phyloP scores from a whole-genome alignment of 495 filamentous ascomycete species.

The Astrothelium subdiscretum region DNA sequence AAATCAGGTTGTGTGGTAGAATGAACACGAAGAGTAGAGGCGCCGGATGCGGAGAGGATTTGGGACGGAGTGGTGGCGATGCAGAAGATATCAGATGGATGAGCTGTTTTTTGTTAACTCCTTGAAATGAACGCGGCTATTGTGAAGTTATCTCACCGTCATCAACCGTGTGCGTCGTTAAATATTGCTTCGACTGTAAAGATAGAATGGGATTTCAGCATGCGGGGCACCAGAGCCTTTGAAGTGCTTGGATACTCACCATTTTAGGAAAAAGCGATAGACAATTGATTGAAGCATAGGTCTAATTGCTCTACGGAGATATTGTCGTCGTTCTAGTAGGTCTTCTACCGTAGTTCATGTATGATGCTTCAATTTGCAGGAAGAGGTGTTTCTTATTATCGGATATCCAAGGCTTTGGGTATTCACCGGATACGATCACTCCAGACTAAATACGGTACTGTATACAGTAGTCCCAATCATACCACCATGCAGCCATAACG shows the following conservation, averaged over 20 bases:
- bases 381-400: not conserved
- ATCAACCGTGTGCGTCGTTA: conserved; percentile 80
- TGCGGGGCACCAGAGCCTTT: not conserved
- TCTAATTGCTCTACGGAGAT: not conserved
- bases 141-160: conserved; percentile 44
- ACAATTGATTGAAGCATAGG: not conserved
- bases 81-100: conserved; percentile 79
- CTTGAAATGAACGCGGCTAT: not conserved
- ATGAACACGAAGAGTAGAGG: conserved; percentile 67
- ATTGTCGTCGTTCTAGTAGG: not conserved
- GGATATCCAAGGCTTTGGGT: not conserved
- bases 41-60: conserved; percentile 71
- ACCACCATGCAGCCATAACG: not conserved
- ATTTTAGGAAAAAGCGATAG: not conserved
- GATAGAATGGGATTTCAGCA: not conserved
- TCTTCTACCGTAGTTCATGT: no score
- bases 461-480: no score
- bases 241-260: not conserved
- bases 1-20: conserved; percentile 58
- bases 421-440: not conserved
- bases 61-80: conserved; percentile 69
- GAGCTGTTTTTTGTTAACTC: conserved; percentile 40
- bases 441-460: no score
- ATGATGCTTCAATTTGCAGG: not conserved
- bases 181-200: conserved; percentile 88